These are phyloP conservation scores for Massarina eburnea DNA, from an alignment of 2,329 filamentous ascomycete species.

Conservation along the genomic window DNA sequence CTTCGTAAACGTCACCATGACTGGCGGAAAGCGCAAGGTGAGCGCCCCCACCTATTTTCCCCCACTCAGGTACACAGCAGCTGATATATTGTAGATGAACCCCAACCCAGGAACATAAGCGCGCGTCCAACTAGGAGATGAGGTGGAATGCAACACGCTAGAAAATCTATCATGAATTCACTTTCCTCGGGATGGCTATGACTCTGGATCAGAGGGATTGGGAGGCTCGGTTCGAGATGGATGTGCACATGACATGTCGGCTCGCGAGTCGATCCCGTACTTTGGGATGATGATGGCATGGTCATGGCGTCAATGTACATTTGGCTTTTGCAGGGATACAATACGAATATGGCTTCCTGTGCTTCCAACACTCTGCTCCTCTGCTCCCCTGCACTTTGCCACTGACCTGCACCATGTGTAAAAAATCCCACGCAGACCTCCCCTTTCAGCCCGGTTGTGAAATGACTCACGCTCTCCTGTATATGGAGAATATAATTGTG, in stretches of 20 bases:
- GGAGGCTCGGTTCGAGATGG: constrained; percentile 29
- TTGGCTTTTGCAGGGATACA: constrained; percentile 38
- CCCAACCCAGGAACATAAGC: constrained; percentile 74
- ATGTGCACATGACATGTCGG: constrained; percentile 32
- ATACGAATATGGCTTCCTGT: constrained; percentile 32
- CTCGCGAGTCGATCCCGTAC: constrained; percentile 32
- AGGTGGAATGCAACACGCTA: constrained; percentile 37
- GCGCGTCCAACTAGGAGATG: constrained; percentile 20
- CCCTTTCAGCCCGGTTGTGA: too few species aligned
- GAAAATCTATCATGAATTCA: constrained; percentile 39
- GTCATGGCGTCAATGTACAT: constrained; percentile 44
- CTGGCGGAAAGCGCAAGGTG: constrained; percentile 98
- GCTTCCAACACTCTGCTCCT: constrained; percentile 11
- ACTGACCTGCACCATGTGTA: too few species aligned
- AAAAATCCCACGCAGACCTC: background rate
- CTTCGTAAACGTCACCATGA: constrained; percentile 97
- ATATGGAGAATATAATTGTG: too few species aligned
- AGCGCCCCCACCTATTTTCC: constrained; percentile 15
- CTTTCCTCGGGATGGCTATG: constrained; percentile 41
- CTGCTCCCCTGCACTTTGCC: background rate
- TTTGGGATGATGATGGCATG: constrained; percentile 45
- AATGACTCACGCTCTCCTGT: too few species aligned
- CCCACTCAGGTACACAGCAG: constrained; percentile 1
- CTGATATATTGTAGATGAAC: constrained; percentile 67
- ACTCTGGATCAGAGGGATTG: constrained; percentile 44